Conservation (phyloP, 495 filamentous ascomycete genomes). For the Hypoxylon cercidicola region DNA sequence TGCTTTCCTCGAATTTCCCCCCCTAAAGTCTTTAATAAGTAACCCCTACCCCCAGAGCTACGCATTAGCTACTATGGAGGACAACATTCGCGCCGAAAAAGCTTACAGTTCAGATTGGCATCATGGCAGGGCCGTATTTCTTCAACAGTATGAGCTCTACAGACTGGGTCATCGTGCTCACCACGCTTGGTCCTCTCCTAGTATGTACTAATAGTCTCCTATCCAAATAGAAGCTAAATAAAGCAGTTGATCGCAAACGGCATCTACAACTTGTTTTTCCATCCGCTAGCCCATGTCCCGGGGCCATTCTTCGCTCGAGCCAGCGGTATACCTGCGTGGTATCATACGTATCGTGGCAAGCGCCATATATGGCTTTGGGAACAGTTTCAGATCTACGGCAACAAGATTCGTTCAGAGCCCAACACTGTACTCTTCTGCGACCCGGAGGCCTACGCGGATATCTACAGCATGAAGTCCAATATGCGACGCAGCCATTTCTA, state of each 20-base stretch:
- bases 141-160: too few relatives aligned
- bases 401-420: slow-evolving; percentile 43
- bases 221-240: too few relatives aligned
- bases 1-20: too few relatives aligned
- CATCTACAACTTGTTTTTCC: slow-evolving; percentile 41
- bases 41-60: too few relatives aligned
- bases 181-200: too few relatives aligned
- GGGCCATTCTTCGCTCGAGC: slow-evolving; percentile 35
- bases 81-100: too few relatives aligned
- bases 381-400: slow-evolving; percentile 42
- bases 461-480: slow-evolving; percentile 48
- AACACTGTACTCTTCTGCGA: slow-evolving; percentile 44
- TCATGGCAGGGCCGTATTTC: too few relatives aligned
- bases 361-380: slow-evolving; percentile 40
- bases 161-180: too few relatives aligned
- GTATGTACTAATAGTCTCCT: too few relatives aligned
- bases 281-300: slow-evolving; percentile 35
- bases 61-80: too few relatives aligned
- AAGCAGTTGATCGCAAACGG: slow-evolving; percentile 1
- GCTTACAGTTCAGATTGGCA: too few relatives aligned
- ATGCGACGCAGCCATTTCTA: slow-evolving; percentile 43
- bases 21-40: too few relatives aligned
- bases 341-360: slow-evolving; percentile 33
- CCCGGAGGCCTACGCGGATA: slow-evolving; percentile 36
- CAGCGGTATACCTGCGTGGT: slow-evolving; percentile 33